phyloP scores from a whole-genome alignment of 2,329 filamentous ascomycete genomes.

The Claviceps paspali region DNA sequence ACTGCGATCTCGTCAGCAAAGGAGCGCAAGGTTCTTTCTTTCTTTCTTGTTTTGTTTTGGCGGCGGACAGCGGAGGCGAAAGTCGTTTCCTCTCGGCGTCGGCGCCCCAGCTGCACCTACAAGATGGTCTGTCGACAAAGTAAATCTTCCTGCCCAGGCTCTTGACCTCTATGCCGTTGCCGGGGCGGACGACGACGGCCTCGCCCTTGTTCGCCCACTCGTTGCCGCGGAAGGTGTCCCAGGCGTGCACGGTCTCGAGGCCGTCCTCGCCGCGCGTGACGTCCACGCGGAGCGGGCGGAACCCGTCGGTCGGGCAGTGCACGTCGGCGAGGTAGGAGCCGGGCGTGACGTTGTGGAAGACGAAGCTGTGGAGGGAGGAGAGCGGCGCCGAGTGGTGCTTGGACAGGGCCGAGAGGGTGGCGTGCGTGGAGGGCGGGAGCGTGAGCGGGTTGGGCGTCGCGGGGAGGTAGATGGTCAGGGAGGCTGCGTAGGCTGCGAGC shows the following conservation, averaged over 20 bases:
- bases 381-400: constrained; percentile 40
- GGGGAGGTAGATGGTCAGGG: constrained; percentile 30
- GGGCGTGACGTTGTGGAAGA: constrained; percentile 55
- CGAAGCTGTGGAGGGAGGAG: constrained; percentile 53
- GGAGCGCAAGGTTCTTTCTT: background rate
- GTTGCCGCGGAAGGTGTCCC: constrained; percentile 79
- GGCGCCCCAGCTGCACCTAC: too few relatives aligned
- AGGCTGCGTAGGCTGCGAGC: constrained; percentile 9
- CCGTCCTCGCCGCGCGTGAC: constrained; percentile 30
- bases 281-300: constrained; percentile 70
- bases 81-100: too few relatives aligned
- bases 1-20: constrained; percentile 29
- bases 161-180: constrained; percentile 40
- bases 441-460: constrained; percentile 34
- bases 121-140: constrained; percentile 60
- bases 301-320: constrained; percentile 57
- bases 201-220: constrained; percentile 81
- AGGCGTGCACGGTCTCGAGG: constrained; percentile 35
- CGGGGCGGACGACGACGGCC: constrained; percentile 14
- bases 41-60: background rate
- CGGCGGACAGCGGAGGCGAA: too few relatives aligned
- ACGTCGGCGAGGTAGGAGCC: constrained; percentile 75
- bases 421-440: constrained; percentile 52
- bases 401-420: constrained; percentile 34
- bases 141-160: constrained; percentile 53